Conservation (phyloP, 164 flowering plant species). For the Nymphaea colorata region DNA sequence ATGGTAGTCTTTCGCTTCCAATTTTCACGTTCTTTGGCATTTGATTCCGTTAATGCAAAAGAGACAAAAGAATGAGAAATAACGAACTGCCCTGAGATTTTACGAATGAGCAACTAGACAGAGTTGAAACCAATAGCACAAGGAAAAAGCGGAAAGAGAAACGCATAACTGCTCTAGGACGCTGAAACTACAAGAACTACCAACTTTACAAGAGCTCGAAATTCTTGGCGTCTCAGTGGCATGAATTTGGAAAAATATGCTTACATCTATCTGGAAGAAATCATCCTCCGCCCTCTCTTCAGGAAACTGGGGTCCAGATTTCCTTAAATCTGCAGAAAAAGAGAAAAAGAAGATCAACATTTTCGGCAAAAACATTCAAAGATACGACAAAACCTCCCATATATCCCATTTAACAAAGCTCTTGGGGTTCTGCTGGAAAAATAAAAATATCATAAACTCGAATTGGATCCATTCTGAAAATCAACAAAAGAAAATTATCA, state of each 20-base stretch:
- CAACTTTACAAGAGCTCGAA: not conserved
- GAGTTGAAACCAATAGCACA: too few species aligned
- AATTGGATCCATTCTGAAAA: too few species aligned
- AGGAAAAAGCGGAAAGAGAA: too few species aligned
- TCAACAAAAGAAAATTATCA: too few species aligned
- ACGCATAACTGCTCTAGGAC: too few species aligned
- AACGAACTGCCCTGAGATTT: too few species aligned
- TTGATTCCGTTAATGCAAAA: too few species aligned
- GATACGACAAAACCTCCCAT: not conserved
- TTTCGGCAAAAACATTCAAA: not conserved
- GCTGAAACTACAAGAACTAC: not conserved
- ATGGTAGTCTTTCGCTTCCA: too few species aligned
- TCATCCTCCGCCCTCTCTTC: constrained; percentile 52
- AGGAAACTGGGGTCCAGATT: constrained; percentile 26
- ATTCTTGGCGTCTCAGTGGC: not conserved
- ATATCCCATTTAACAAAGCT: not conserved
- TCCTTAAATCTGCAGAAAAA: constrained; percentile 19
- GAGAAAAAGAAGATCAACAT: not conserved
- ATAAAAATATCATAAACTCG: too few species aligned
- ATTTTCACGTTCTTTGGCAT: too few species aligned
- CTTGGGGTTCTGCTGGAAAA: not conserved
- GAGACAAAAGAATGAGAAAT: too few species aligned
- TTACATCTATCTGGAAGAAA: constrained; percentile 74
- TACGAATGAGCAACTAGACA: too few species aligned
- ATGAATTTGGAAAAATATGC: not conserved